Percentiles rank a stretch among this genome's conserved stretches.
phyloP scores from a whole-genome alignment of 306 rosid genomes.

The Prunus davidiana region DNA sequence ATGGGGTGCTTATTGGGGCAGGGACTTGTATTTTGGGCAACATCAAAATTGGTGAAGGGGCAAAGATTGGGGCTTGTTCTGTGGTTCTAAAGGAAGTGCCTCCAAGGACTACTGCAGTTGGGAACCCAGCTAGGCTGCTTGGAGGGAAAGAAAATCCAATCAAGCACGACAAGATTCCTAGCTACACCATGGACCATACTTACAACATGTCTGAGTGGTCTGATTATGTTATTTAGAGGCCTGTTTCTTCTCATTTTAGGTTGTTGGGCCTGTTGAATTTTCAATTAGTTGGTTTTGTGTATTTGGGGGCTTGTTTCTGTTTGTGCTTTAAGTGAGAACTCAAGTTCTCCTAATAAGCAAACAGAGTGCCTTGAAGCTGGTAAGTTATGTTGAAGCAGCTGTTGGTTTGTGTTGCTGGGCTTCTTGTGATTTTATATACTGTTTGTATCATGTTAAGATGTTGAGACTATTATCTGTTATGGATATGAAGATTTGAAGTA shows the following conservation, averaged over 20 bases:
- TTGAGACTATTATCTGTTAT: conserved; percentile 4
- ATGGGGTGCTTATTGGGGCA: conserved; percentile 91
- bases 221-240: conserved; percentile 61
- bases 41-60: conserved; percentile 72
- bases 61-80: conserved; percentile 87
- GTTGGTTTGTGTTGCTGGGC: conserved; percentile 31
- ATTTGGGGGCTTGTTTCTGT: conserved; percentile 17
- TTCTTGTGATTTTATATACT: conserved; percentile 20
- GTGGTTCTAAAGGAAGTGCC: conserved; percentile 93
- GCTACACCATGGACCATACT: conserved; percentile 86
- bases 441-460: conserved; percentile 28
- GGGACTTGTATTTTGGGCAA: conserved; percentile 88
- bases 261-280: background rate
- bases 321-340: conserved; percentile 45
- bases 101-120: conserved; percentile 81
- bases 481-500: background rate
- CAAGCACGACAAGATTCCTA: conserved; percentile 68
- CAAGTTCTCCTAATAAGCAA: conserved; percentile 42
- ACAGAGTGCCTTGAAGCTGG: conserved; percentile 11
- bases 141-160: conserved; percentile 83
- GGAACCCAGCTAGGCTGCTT: conserved; percentile 77
- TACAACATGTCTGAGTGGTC: conserved; percentile 63
- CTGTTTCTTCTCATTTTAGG: background rate
- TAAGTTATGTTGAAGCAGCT: conserved; percentile 11
- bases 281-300: background rate